These are phyloP conservation scores for Leccinum subrobustum DNA, from an alignment of 1,284 basidiomycete genomes.

Conservation along the genomic window DNA sequence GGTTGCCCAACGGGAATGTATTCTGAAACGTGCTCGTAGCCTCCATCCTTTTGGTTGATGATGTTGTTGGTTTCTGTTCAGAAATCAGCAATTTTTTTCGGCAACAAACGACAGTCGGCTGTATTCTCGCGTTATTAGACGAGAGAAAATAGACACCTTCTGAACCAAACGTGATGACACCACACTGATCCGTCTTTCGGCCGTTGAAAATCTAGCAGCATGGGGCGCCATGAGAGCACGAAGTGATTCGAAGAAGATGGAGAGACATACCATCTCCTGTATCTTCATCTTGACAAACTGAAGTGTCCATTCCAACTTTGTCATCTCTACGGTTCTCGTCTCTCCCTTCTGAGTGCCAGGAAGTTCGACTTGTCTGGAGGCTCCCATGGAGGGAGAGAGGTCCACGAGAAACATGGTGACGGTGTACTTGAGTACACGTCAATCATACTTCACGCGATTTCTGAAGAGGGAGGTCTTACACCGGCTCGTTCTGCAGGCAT, in stretches of 20 bases:
- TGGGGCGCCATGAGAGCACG: background rate
- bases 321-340: constrained; percentile 53
- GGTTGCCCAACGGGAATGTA: constrained; percentile 81
- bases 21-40: constrained; percentile 77
- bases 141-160: constrained; percentile 49
- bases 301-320: constrained; percentile 78
- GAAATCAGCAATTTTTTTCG: constrained; percentile 5
- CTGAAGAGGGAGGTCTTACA: constrained; percentile 40
- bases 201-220: constrained; percentile 77
- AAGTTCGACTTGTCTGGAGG: constrained; percentile 54
- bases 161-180: constrained; percentile 81
- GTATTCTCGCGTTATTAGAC: background rate
- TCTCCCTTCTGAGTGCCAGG: constrained; percentile 54
- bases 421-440: constrained; percentile 54
- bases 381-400: constrained; percentile 83
- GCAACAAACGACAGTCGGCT: background rate
- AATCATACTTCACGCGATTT: background rate
- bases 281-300: constrained; percentile 87
- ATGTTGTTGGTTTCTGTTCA: constrained; percentile 71
- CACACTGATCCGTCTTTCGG: constrained; percentile 90
- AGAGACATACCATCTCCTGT: constrained; percentile 73
- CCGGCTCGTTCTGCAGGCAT: constrained; percentile 80
- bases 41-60: constrained; percentile 58
- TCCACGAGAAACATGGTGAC: constrained; percentile 88
- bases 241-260: background rate